A percentile compares a stretch with the other conserved stretches of the same genome.
phyloP scores from a whole-genome alignment of 75 land plant genomes.

The Larix kaempferi region DNA sequence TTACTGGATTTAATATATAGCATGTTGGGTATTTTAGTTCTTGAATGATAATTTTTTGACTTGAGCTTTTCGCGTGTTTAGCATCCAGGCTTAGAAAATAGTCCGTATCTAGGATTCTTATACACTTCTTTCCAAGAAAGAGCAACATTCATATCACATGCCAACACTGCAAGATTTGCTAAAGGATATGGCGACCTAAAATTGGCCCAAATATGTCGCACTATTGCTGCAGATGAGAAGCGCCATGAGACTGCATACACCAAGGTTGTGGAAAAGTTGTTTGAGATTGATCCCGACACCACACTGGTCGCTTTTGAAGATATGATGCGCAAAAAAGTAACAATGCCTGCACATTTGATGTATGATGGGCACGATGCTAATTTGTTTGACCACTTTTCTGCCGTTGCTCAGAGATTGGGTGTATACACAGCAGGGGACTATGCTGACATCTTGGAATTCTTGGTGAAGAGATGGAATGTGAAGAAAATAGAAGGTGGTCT shows the following conservation, averaged over 20 bases:
- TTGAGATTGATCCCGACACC: constrained; percentile 56
- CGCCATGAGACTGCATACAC: constrained; percentile 48
- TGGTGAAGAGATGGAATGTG: constrained; percentile 54
- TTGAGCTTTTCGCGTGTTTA: background rate
- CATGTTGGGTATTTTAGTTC: background rate
- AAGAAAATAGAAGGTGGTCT: constrained; percentile 37
- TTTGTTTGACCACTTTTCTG: constrained; percentile 45
- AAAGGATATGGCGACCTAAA: constrained; percentile 50
- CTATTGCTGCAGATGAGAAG: constrained; percentile 46
- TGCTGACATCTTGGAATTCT: constrained; percentile 52
- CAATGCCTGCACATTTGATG: constrained; percentile 62
- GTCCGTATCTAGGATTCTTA: constrained; percentile 49
- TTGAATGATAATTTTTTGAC: background rate
- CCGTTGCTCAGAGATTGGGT: constrained; percentile 53
- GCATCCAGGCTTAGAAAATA: constrained; percentile 48
- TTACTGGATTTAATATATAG: background rate
- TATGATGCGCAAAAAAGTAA: constrained; percentile 53
- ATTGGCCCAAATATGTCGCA: constrained; percentile 55
- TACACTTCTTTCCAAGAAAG: constrained; percentile 50
- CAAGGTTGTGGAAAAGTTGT: constrained; percentile 56
- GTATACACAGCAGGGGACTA: constrained; percentile 59
- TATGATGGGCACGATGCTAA: constrained; percentile 51
- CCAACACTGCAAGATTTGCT: constrained; percentile 57
- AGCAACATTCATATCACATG: constrained; percentile 56
- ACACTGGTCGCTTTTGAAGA: constrained; percentile 44